Evolutionary conservation across 192 early-diverging fungal species (phyloP).

Genomic region (Oehlia diaphana): DNA sequence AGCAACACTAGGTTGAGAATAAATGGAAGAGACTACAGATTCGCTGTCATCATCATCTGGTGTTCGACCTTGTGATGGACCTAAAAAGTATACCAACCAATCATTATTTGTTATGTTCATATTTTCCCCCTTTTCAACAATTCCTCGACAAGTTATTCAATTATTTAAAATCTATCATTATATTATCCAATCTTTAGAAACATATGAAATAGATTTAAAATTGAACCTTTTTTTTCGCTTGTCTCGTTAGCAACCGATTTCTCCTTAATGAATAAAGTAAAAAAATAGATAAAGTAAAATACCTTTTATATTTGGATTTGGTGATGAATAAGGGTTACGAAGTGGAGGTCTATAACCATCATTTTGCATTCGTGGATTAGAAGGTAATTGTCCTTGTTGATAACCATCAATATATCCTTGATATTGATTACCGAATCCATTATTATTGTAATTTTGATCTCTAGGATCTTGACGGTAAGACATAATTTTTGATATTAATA

Average conservation of each 20-base stretch:
- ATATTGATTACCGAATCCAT: neutral
- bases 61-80: neutral
- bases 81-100: neutral
- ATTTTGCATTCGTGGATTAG: neutral
- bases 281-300: neutral
- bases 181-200: neutral
- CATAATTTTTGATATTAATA: neutral
- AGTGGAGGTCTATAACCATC: neutral
- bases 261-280: neutral
- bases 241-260: neutral
- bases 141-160: neutral
- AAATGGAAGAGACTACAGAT: neutral
- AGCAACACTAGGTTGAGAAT: conserved; percentile 2
- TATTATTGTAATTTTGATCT: neutral
- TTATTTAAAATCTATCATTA: no score
- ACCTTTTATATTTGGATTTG: neutral
- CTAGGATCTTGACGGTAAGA: neutral
- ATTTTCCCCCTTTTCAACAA: neutral
- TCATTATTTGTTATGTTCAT: neutral
- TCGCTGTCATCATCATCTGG: neutral
- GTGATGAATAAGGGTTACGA: neutral
- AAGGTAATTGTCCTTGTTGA: neutral
- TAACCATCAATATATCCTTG: neutral
- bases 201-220: neutral
- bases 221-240: neutral